Base-by-base conservation (phyloP, 2,329 filamentous ascomycete genomes). In the Stylonectria norvegica region DNA sequence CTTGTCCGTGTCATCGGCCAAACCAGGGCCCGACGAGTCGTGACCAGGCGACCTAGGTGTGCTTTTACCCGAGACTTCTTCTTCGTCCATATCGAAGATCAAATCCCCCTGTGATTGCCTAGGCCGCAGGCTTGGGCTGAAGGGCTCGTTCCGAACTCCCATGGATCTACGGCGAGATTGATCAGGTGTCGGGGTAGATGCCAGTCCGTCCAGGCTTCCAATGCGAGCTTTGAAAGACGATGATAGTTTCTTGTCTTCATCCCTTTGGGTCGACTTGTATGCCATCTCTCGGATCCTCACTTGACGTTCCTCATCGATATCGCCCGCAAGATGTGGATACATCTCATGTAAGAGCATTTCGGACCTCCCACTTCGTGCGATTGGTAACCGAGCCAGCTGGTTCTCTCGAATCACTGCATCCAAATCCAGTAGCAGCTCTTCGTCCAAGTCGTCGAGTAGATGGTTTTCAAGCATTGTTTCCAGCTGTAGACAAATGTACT, bases 41-140 rank as follows among this genome's bases (percentile, higher is more conserved):
- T 47, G 41, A 10, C 40, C 36, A 10, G 57, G 53, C 7, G 58
- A 60, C 10, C 38, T 34, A 3, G 65, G 60, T 34, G 62, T 68
- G 18, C 48, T 46, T 6, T 51, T 40, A 1, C 50, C 52, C 5
- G 61, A 55, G 0, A 55, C 49, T 8, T 73, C 75, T 30, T 89
- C 88, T 25, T 94, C 89, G 43, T 95, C 91, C 89, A 96, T 96
- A 50, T 88, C 81, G 58, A 96, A 96, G 63, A 95, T 95, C 39
- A 96, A 73, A 52, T 96, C 90, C 25, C 74, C 75, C 1, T 75
- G 70, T 0, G 85, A 90, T 15, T 74, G 75, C 55, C 81, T 89
- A 1, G 84, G 74, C 39, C 79, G 82, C 31, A 93, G 69, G 14
- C 68, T 72, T 1, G 89, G 88, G 40, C 81, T 87, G 36, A 77